A percentile compares a stretch with the other conserved stretches of the same genome.
Conservation (phyloP, 1,139 yeast genomes). For the Yamadazyma taylorii region DNA sequence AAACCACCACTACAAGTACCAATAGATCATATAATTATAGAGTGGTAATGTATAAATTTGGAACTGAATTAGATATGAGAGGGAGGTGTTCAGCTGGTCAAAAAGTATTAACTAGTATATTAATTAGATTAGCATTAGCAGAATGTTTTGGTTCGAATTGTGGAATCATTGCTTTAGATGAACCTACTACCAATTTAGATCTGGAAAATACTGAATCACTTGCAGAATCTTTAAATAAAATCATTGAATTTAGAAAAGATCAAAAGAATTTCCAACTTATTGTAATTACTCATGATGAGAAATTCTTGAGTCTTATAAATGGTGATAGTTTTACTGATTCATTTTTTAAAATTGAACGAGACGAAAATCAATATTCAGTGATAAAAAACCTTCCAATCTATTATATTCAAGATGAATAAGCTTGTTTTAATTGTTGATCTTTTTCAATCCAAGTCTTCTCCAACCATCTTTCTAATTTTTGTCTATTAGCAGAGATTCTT, state of each 20-base stretch:
- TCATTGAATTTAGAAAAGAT: conserved; percentile 69
- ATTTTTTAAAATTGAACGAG: conserved; percentile 78
- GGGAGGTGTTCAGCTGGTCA: conserved; percentile 99
- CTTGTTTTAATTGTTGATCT: conserved; percentile 38
- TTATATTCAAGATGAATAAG: conserved; percentile 31
- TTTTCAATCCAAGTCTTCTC: conserved; percentile 72
- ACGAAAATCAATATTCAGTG: conserved; percentile 75
- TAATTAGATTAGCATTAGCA: conserved; percentile 87
- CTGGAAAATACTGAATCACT: conserved; percentile 84
- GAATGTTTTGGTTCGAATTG: conserved; percentile 95
- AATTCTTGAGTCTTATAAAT: conserved; percentile 79
- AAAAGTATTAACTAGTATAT: conserved; percentile 88
- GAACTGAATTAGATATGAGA: conserved; percentile 92
- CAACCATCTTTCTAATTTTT: conserved; percentile 58
- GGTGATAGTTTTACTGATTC: conserved; percentile 88
- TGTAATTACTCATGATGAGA: conserved; percentile 95
- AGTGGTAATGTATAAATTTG: conserved; percentile 93
- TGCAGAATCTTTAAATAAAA: conserved; percentile 74
- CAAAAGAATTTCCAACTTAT: conserved; percentile 92
- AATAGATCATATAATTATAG: conserved; percentile 85
- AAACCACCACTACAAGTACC: conserved; percentile 30
- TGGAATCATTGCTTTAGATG: conserved; percentile 95
- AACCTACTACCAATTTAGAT: conserved; percentile 96
- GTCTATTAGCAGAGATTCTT: conserved; percentile 11
- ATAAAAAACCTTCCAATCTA: conserved; percentile 52